Conservation (phyloP, 2,329 filamentous ascomycete species). For the Apiospora marii region DNA sequence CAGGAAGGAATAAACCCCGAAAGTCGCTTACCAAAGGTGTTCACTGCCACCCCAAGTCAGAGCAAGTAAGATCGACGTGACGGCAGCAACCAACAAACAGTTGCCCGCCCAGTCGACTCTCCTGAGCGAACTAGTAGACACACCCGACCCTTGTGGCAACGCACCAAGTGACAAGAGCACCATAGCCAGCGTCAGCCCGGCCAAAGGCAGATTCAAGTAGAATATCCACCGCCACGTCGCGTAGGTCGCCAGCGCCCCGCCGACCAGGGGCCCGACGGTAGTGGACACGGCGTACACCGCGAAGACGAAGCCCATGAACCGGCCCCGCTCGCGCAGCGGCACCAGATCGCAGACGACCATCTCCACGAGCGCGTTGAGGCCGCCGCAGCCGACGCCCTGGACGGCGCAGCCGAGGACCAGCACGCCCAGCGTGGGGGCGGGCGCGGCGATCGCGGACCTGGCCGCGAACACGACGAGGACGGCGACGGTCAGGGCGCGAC, state of each 20-base stretch:
- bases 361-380: not conserved
- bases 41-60: not conserved
- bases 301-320: constrained; percentile 40
- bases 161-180: not conserved
- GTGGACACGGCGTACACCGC: constrained; percentile 57
- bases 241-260: constrained; percentile 61
- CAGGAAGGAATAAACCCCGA: no score
- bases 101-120: not conserved
- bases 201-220: constrained; percentile 68
- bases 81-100: no score
- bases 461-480: not conserved
- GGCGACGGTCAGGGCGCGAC: not conserved
- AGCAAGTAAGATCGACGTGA: not conserved
- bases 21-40: no score
- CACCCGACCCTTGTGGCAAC: no score
- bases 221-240: constrained; percentile 70
- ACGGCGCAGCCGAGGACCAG: constrained; percentile 53
- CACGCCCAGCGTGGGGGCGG: constrained; percentile 25
- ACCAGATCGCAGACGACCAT: constrained; percentile 46
- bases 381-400: constrained; percentile 43
- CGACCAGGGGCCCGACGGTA: constrained; percentile 58
- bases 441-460: not conserved
- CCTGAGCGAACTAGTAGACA: constrained; percentile 19
- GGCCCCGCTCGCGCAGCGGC: constrained; percentile 44
- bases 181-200: constrained; percentile 62